Percentiles rank a stretch among this genome's conserved stretches.
phyloP scores from a whole-genome alignment of 306 rosid genomes.

The Cucumis cinereus region DNA sequence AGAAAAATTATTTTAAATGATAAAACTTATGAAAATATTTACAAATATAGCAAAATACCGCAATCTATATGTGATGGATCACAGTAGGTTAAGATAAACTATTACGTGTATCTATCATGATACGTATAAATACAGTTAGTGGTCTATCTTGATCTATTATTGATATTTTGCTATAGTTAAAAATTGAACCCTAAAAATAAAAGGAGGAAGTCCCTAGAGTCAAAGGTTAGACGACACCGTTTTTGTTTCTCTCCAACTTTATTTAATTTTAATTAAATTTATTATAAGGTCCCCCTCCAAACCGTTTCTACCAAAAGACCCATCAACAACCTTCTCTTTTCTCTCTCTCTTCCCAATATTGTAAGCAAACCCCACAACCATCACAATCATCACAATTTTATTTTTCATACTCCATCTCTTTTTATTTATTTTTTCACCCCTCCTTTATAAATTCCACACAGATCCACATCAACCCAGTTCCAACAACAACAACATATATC shows the following conservation, averaged over 20 bases:
- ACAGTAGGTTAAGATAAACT: no score
- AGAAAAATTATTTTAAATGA: no score
- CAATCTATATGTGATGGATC: no score
- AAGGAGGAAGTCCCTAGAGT: no score
- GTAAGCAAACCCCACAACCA: slow-evolving; percentile 95
- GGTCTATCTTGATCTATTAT: no score
- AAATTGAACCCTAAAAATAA: no score
- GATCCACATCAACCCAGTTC: slow-evolving; percentile 39
- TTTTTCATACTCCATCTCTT: slow-evolving; percentile 41
- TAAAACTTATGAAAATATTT: no score
- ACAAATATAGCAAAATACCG: no score
- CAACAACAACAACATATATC: not conserved
- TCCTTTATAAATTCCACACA: slow-evolving; percentile 33
- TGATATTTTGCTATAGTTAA: no score
- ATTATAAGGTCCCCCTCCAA: slow-evolving; percentile 61
- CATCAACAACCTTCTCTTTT: slow-evolving; percentile 53
- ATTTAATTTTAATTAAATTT: slow-evolving; percentile 9
- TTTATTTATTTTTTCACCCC: not conserved
- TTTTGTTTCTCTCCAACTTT: slow-evolving; percentile 15
- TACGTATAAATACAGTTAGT: no score
- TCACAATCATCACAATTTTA: slow-evolving; percentile 44
- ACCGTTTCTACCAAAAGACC: slow-evolving; percentile 91
- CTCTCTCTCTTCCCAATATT: slow-evolving; percentile 49
- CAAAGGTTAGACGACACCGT: slow-evolving; percentile 59
- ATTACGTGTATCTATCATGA: no score